Percentiles rank a stretch among this genome's conserved stretches.
Conservation (phyloP, 2,329 filamentous ascomycete genomes). For the Mycosphaerella sp. region DNA sequence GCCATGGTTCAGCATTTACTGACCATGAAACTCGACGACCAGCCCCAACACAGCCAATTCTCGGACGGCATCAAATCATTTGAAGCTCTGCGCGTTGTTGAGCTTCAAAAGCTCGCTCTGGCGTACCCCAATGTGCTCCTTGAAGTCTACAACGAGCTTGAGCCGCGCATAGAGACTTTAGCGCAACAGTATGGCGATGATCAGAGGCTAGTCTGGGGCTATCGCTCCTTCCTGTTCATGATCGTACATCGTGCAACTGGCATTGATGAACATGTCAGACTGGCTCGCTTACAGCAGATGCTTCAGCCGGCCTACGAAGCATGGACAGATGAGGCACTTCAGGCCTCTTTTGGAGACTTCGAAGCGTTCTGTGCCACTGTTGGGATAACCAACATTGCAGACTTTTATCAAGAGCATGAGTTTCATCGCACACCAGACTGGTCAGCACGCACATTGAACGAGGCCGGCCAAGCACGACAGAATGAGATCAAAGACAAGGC, state of each 20-base stretch:
- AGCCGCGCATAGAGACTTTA: conserved; percentile 75
- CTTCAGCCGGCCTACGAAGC: conserved; percentile 72
- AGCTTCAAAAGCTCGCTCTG: conserved; percentile 80
- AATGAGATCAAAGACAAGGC: conserved; percentile 69
- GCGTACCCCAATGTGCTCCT: conserved; percentile 89
- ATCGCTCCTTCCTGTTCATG: conserved; percentile 86
- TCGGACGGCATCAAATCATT: conserved; percentile 87
- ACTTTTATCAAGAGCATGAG: conserved; percentile 66
- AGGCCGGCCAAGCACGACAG: conserved; percentile 73
- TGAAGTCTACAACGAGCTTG: conserved; percentile 76
- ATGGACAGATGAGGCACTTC: conserved; percentile 69
- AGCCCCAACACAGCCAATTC: conserved; percentile 65
- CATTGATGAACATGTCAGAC: conserved; percentile 64
- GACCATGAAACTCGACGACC: conserved; percentile 68
- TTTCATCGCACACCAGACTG: conserved; percentile 77
- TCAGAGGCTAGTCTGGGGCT: conserved; percentile 76
- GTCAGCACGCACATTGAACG: conserved; percentile 69
- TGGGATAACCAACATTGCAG: conserved; percentile 71
- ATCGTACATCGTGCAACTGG: conserved; percentile 79
- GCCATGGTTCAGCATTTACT: conserved; percentile 88
- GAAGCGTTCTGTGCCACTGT: conserved; percentile 72
- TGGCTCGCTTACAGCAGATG: conserved; percentile 68
- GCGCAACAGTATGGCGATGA: conserved; percentile 66
- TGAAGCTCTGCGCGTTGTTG: conserved; percentile 75
- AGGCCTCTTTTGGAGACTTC: conserved; percentile 65